phyloP scores from a whole-genome alignment of 441 rosid species.

The Capsella rubella region DNA sequence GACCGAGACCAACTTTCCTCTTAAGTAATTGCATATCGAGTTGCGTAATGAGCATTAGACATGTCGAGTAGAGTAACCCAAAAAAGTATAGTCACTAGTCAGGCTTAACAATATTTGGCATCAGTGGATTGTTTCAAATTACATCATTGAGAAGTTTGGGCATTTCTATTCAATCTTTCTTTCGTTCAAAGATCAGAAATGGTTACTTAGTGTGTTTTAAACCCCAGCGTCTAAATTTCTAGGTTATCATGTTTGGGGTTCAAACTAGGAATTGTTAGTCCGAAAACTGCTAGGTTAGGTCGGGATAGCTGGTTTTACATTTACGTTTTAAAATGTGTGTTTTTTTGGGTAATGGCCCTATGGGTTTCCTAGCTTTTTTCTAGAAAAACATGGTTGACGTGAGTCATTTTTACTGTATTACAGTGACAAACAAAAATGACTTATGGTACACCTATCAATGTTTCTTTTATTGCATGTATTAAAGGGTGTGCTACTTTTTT shows the following conservation, averaged over 20 bases:
- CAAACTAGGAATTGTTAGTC: neutral
- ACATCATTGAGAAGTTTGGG: no score
- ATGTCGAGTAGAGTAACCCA: no score
- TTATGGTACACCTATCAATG: neutral
- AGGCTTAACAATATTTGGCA: no score
- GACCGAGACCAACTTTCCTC: no score
- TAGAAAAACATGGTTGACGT: neutral
- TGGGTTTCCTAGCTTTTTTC: neutral
- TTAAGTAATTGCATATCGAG: no score
- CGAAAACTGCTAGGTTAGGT: neutral
- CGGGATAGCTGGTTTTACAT: neutral
- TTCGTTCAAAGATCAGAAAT: no score
- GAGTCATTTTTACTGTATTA: neutral
- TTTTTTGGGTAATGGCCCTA: neutral
- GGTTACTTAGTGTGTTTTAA: no score
- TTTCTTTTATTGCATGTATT: conserved; percentile 3
- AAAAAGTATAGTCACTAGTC: no score
- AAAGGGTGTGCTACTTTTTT: neutral
- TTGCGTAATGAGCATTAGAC: no score
- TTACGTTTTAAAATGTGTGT: neutral
- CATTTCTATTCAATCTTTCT: no score
- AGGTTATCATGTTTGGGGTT: neutral
- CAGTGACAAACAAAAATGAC: neutral
- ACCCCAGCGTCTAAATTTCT: no score
- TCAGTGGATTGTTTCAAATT: no score